These are phyloP conservation scores for Termitomyces sp. DNA, from an alignment of 768 basidiomycete species.

Conservation along the genomic window DNA sequence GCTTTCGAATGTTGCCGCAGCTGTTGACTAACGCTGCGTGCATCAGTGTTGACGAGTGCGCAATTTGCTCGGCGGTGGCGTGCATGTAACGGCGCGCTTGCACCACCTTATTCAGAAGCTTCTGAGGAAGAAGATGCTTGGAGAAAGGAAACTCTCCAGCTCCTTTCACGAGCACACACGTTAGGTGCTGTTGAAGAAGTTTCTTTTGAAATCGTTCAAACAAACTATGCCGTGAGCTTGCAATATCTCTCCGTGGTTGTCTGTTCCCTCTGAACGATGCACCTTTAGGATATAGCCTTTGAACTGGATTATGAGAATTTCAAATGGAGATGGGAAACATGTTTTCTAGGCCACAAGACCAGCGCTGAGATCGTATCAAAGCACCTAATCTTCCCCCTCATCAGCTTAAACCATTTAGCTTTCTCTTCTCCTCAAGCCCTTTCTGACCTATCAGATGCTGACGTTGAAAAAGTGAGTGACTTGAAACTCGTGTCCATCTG, in stretches of 20 bases:
- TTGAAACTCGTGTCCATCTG: not conserved
- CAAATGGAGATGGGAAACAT: slow-evolving; percentile 80
- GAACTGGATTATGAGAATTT: slow-evolving; percentile 53
- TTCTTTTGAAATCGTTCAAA: slow-evolving; percentile 54
- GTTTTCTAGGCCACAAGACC: slow-evolving; percentile 52
- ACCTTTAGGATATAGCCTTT: slow-evolving; percentile 58
- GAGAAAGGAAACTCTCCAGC: slow-evolving; percentile 48
- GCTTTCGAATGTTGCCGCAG: slow-evolving; percentile 3
- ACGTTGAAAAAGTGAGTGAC: slow-evolving; percentile 58
- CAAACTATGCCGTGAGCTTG: slow-evolving; percentile 51
- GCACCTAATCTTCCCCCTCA: slow-evolving; percentile 73
- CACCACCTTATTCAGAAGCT: slow-evolving; percentile 19
- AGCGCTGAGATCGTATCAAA: slow-evolving; percentile 74
- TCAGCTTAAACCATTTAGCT: slow-evolving; percentile 64
- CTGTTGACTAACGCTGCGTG: slow-evolving; percentile 8
- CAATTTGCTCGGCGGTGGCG: slow-evolving; percentile 71
- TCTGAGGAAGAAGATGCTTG: slow-evolving; percentile 54
- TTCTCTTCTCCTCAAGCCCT: slow-evolving; percentile 59
- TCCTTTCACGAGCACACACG: slow-evolving; percentile 55
- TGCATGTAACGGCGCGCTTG: slow-evolving; percentile 40
- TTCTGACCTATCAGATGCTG: slow-evolving; percentile 46
- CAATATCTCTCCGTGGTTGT: not conserved
- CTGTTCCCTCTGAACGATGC: slow-evolving; percentile 2
- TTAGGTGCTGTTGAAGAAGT: slow-evolving; percentile 53
- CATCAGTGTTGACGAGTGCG: slow-evolving; percentile 46